These are phyloP conservation scores for Linnemannia elongata DNA, from an alignment of 192 early-diverging fungal species.

Conservation along the genomic window DNA sequence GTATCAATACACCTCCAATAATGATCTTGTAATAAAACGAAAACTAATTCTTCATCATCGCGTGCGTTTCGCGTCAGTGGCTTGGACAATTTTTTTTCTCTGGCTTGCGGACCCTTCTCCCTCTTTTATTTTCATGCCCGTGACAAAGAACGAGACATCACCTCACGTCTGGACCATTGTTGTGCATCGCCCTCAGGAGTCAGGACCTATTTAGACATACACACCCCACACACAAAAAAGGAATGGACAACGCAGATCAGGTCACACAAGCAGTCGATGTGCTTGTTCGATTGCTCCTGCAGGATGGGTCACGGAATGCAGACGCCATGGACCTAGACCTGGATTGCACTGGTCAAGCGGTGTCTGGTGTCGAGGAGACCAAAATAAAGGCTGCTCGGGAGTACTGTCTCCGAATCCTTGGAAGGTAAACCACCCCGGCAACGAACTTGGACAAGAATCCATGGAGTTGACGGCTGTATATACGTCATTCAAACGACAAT, in stretches of 20 bases:
- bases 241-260: conserved; percentile 47
- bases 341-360: neutral
- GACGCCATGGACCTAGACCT: conserved; percentile 20
- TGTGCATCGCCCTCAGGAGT: neutral
- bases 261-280: conserved; percentile 34
- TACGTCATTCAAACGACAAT: too few species aligned
- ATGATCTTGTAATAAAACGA: neutral
- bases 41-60: neutral
- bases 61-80: neutral
- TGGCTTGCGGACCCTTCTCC: neutral
- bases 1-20: neutral
- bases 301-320: conserved; percentile 8
- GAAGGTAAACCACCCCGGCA: conserved; percentile 24
- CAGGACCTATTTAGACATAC: neutral
- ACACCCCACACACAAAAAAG: neutral
- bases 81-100: neutral
- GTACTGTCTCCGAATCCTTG: conserved; percentile 48
- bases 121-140: neutral
- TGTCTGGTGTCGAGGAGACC: conserved; percentile 3
- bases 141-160: neutral
- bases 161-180: neutral
- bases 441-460: neutral
- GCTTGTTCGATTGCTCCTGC: conserved; percentile 26
- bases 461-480: too few species aligned
- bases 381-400: conserved; percentile 40